phyloP scores from a whole-genome alignment of 2,329 filamentous ascomycete genomes.

The Graphiopsis chlorocephala region DNA sequence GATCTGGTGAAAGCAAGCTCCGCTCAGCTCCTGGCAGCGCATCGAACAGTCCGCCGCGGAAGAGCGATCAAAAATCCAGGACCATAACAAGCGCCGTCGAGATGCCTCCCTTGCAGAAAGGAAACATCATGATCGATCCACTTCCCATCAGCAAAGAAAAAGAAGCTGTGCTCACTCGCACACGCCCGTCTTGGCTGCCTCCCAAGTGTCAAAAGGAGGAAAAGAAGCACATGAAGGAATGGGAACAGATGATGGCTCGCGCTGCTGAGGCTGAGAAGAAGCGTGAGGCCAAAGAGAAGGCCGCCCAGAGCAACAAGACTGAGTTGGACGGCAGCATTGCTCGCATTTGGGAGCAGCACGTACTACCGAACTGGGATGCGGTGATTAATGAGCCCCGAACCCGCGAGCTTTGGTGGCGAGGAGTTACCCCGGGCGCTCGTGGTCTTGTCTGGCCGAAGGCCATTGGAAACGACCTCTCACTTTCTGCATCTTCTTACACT shows the following conservation, averaged over 20 bases:
- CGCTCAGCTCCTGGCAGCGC: slow-evolving; percentile 22
- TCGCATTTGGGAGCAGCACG: slow-evolving; percentile 71
- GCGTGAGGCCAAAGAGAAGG: slow-evolving; percentile 48
- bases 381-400: slow-evolving; percentile 68
- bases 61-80: slow-evolving; percentile 18
- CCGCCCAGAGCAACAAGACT: slow-evolving; percentile 51
- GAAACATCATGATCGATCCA: slow-evolving; percentile 80
- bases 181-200: slow-evolving; percentile 75
- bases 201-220: slow-evolving; percentile 90
- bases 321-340: slow-evolving; percentile 46
- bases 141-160: slow-evolving; percentile 83
- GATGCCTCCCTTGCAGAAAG: slow-evolving; percentile 65
- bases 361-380: slow-evolving; percentile 72
- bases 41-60: slow-evolving; percentile 30
- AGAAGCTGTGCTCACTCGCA: slow-evolving; percentile 76
- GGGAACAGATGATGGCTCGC: slow-evolving; percentile 75
- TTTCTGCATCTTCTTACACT: slow-evolving; percentile 65
- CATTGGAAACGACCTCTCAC: slow-evolving; percentile 69
- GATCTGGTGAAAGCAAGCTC: slow-evolving; percentile 45
- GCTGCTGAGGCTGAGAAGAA: slow-evolving; percentile 58
- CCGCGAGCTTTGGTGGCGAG: slow-evolving; percentile 78
- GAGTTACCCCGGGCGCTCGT: slow-evolving; percentile 68
- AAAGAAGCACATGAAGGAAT: slow-evolving; percentile 79
- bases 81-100: slow-evolving; percentile 40
- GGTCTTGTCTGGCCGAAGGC: slow-evolving; percentile 68